phyloP scores from a whole-genome alignment of 352 stramenopile genomes.

The Globisporangium uncinulatum region DNA sequence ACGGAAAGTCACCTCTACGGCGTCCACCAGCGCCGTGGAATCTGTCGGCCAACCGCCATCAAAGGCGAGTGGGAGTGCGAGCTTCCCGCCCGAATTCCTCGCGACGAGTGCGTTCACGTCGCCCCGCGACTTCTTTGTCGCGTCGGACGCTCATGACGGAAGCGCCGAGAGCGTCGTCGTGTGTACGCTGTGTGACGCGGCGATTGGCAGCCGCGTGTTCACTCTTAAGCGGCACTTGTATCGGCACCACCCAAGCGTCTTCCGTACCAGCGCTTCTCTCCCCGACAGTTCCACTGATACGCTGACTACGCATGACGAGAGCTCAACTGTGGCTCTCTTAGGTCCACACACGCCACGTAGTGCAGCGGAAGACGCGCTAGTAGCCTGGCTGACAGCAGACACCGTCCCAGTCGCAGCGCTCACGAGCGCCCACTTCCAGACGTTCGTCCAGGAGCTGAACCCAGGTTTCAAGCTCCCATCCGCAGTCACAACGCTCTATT shows the following conservation, averaged over 20 bases:
- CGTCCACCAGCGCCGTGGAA: neutral
- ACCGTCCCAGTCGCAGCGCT: conserved; percentile 39
- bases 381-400: conserved; percentile 35
- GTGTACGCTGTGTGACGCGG: conserved; percentile 42
- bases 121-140: conserved; percentile 42
- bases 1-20: neutral
- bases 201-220: conserved; percentile 38
- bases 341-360: too few relatives aligned
- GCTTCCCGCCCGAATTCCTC: conserved; percentile 36
- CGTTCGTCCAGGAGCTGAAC: conserved; percentile 35
- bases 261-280: conserved; percentile 18
- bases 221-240: conserved; percentile 46
- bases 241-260: conserved; percentile 39
- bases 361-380: conserved; percentile 26
- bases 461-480: conserved; percentile 31
- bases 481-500: conserved; percentile 16
- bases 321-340: too few relatives aligned
- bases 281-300: too few relatives aligned
- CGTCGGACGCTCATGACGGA: neutral
- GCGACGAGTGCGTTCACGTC: conserved; percentile 38
- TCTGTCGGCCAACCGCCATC: neutral
- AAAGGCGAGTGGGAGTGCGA: conserved; percentile 11
- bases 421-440: conserved; percentile 27
- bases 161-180: conserved; percentile 24
- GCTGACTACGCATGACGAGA: too few relatives aligned